Evolutionary conservation across 352 stramenopile species (phyloP).

Genomic region (Phytophthora meadii): DNA sequence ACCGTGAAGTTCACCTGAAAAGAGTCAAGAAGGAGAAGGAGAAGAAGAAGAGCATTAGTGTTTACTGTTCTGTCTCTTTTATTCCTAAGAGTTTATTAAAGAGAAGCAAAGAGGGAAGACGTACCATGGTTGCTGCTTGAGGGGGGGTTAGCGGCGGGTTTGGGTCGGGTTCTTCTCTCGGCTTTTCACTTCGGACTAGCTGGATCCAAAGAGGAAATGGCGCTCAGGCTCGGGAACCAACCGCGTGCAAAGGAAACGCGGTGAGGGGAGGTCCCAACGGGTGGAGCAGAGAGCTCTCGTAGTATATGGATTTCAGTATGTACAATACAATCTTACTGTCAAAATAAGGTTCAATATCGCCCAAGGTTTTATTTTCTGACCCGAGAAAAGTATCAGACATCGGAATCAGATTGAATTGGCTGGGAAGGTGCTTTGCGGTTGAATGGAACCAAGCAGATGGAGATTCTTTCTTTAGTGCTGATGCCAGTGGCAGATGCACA

Average conservation of each 20-base stretch:
- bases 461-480: slow-evolving; percentile 3
- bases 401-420: slow-evolving; percentile 12
- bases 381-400: not conserved
- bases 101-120: not conserved
- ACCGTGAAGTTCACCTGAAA: slow-evolving; percentile 99
- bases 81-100: not conserved
- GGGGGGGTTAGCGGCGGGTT: slow-evolving; percentile 29
- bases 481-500: not conserved
- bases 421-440: slow-evolving; percentile 14
- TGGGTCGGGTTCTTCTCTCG: slow-evolving; percentile 16
- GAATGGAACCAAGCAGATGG: slow-evolving; percentile 2
- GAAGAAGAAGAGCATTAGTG: not conserved
- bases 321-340: slow-evolving; percentile 37
- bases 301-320: slow-evolving; percentile 35
- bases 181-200: slow-evolving; percentile 45
- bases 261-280: slow-evolving; percentile 21
- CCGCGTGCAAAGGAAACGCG: slow-evolving; percentile 19
- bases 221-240: slow-evolving; percentile 21
- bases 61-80: slow-evolving; percentile 8
- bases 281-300: slow-evolving; percentile 54
- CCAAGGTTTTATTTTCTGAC: slow-evolving; percentile 51
- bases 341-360: slow-evolving; percentile 48
- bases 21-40: not conserved
- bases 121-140: slow-evolving; percentile 63
- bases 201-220: slow-evolving; percentile 74